Base-by-base conservation (phyloP, 495 filamentous ascomycete genomes). In the Penicillium crystallinum region DNA sequence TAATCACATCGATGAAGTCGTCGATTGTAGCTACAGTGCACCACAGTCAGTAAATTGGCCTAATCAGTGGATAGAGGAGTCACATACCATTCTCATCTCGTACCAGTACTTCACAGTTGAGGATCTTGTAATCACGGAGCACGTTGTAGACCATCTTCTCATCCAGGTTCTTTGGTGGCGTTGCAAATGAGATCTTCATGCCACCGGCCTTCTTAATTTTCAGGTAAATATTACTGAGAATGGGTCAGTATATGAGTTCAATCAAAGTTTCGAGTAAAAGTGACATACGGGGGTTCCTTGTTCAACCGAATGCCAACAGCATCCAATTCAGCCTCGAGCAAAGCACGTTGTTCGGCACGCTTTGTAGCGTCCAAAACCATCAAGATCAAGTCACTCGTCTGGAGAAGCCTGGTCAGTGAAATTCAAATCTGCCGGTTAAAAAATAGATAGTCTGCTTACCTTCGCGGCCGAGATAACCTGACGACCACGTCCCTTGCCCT, bases 391-490 rank as follows among this genome's bases (percentile, higher is more conserved):
- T 99, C 95, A 74, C 91, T 96, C 12, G 95, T 97, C 85, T 96
- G 47, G 4, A 36, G 22, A 6, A 27, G 23, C 23, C 23, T 8
- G 21, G 36, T 31, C 11, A 25, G 18, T 8, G 17, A 25, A 31
- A 39, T 3, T 1, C 29, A 7, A 9, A 31, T 43, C 22, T 25
- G 1, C 12, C 17, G 0, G 29, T 17, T 3, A 2, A 19, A 35
- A 41, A 14, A 33, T n/a, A n/a, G 12, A 22, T 21, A 30, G 33
- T 14, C 27, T 8, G 22, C 52, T 4, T 44, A 81, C 78, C 74
- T 87, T 99, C 19, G 95, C 95, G n/a, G 95, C 95, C 27, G 89
- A 95, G 65, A 99, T 99, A 35, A 99, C 95, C 67, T 99, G 95
- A 47, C 93, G 77, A 40, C 93, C 93, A 80, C 93, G 74, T 21